Base-by-base conservation (phyloP, 2,329 filamentous ascomycete genomes). In the Apiospora marii region DNA sequence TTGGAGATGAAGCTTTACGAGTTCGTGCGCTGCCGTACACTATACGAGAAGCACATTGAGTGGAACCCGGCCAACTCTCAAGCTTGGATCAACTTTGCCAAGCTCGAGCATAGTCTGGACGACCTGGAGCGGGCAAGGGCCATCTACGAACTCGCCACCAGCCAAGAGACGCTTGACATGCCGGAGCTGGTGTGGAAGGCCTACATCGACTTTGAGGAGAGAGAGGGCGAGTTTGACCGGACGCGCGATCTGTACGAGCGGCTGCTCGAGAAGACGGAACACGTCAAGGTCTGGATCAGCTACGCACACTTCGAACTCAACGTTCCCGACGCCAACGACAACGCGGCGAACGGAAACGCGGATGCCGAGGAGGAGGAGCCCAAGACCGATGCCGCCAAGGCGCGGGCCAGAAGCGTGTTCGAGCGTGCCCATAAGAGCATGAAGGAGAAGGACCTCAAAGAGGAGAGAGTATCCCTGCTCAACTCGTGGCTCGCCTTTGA, bases 251-350 rank as follows among this genome's bases (percentile, higher is more conserved):
- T 99, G 64, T 99, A 98, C 84, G 96, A 98, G 85, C 91, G 96
- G 10, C 88, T 99, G 16, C 88, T 99, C 61, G 88, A 94, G 79
- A 98, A 97, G 90, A 98, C 96, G n/a, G 92, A 96, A 79, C 96
- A 99, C 80, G 95, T 98, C 87, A 99, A 98, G 87, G 96, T 99
- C 73, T 99, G 96, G 96, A 97, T 96, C 83, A 96, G 94, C 82
- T 99, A 96, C 84, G 96, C 96, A n/a, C 94, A 97, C 82, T 98
- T 99, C 80, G 96, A 99, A 83, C 94, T 98, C 85, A 96, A 96
- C 81, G 92, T 98, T 0, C 94, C 95, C 64, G 95, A 97, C 72
- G 89, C 90, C 70, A 90, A 90, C 58, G 91, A 87, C 14, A 85
- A 83, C 4, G 84, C 85, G 14, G 86, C 88, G 30, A 90, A 89